Base-by-base conservation (phyloP, 495 filamentous ascomycete species). In the Penicillium goetzii region DNA sequence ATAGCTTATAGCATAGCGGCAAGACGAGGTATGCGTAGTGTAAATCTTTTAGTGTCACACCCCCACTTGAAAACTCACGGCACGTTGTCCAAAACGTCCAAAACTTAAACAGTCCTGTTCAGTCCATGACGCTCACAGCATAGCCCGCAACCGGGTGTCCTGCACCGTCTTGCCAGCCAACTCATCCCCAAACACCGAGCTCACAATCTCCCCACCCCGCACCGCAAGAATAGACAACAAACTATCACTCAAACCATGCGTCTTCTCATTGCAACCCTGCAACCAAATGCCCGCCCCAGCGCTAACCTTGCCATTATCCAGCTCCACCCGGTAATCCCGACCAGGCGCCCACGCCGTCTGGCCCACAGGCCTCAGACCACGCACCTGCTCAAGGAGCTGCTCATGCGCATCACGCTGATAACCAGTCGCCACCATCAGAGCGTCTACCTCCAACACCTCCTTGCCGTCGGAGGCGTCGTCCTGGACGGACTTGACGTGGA, bases 231-330 rank as follows among this genome's bases (percentile, higher is more conserved):
- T 88, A 3, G 90, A 93, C 23, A 96, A 79, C 34, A 96, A 77
- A 21, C 88, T 91, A 75, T 94, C 92, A 64, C 89, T 91, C 65
- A 94, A 70, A 79, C 95, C 95, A 73, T 97, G 95, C 30, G 92
- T 97, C 61, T 82, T 85, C 77, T 99, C 92, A 69, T 92, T 95
- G 74, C 93, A 97, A 1, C 95, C 95, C 76, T 97, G 95, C 63
- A 99, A 80, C 92, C 92, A 99, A 34, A 97, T 83, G 12, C 93
- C 93, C 9, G 86, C 84, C 15, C 88, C 80, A 7, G 72, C 61
- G 49, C 77, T 78, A 30, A 97, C 89, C 63, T 85, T 84, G 26
- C 82, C 85, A 9, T 81, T 77, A 26, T 86, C 81, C 65, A 93
- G 90, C 28, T 83, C 74, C 3, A 97, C 85, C 14, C 82, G 80